Conservation (phyloP, 257 asterid species). For the Eucommia ulmoides region DNA sequence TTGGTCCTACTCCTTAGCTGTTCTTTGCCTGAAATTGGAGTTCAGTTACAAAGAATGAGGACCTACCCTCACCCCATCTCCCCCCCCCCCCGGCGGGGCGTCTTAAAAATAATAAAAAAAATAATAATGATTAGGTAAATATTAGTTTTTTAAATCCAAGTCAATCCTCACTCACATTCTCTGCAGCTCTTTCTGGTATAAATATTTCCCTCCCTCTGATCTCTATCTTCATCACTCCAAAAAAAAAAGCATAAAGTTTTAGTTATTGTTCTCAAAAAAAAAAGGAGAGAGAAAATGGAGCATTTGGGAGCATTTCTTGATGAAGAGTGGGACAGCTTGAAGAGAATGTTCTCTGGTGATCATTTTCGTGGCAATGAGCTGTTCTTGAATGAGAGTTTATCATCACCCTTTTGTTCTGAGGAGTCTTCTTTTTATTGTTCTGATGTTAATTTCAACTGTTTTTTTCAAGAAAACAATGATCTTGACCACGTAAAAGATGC, state of each 20-base stretch:
- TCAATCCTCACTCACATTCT: slow-evolving; percentile 30
- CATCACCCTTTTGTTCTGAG: slow-evolving; percentile 8
- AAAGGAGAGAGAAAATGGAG: slow-evolving; percentile 30
- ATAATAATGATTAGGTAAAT: slow-evolving; percentile 17
- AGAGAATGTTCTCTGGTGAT: slow-evolving; percentile 45
- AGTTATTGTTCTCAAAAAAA: no score
- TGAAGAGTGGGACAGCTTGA: slow-evolving; percentile 60
- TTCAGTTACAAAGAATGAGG: slow-evolving; percentile 30
- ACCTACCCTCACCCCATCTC: no score
- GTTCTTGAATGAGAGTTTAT: slow-evolving; percentile 14
- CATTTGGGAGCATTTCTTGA: slow-evolving; percentile 41
- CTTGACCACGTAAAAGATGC: neutral
- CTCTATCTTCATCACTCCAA: neutral
- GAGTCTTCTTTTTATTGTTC: slow-evolving; percentile 6
- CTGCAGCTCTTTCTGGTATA: slow-evolving; percentile 27
- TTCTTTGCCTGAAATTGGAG: slow-evolving; percentile 39
- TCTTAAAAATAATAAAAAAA: no score
- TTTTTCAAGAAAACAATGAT: slow-evolving; percentile 8
- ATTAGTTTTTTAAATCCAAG: slow-evolving; percentile 26
- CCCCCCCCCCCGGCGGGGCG: no score
- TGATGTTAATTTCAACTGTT: slow-evolving; percentile 6
- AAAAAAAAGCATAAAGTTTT: no score
- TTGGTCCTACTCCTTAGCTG: slow-evolving; percentile 42
- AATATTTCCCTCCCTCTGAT: slow-evolving; percentile 14
- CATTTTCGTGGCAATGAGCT: slow-evolving; percentile 27